Evolutionary conservation across 176 grass and related monocot genomes (phyloP), one percentile per base, ranked within the genome.

Genomic region (Triticum aestivum): DNA sequence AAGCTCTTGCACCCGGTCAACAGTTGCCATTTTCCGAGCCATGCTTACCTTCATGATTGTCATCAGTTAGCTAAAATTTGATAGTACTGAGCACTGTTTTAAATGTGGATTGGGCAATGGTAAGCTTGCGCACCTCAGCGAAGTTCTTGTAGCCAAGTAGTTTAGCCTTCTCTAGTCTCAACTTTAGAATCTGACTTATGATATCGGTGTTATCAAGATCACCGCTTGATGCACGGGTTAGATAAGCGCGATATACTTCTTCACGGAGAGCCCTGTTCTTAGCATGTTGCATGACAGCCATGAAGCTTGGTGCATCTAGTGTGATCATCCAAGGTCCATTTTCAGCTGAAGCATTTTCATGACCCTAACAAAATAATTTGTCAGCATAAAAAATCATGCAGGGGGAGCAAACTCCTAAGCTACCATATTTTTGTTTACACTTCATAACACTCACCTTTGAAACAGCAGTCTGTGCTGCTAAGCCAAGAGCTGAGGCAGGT

Each of bases 241-340:
- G 72, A 81, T 91, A 98, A 78, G 93, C 96, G 42, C 76, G 90
- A 79, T 92, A 98, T 74, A 98, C 91, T 89, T 98, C 93, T 89
- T 98, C 93, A 68, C 96, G 92, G 15, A 98, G 93, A 80, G 85
- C 75, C 65, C 93, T 94, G 56, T 94, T 98, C 49, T 78, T 77
- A 71, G 93, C 93, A 92, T 98, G 96, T 88, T 92, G 96, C 96
- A 98, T 98, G 83, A 98, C 90, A 86, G 96, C 82, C 49, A 88
- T 81, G 83, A 87, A 98, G 54, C 93, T 98, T 35, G 96, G 96
- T 79, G 88, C 92, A 75, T 98, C 96, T 84, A 98, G 79, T 63
- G 96, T 96, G 45, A 98, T 96, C 15, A 98, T 77, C 96, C 96
- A 96, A 79, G 96, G 96, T 85, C 96, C 96, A 76, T 90, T 89